These are phyloP conservation scores for Sugiyamaella americana DNA, from an alignment of 805 yeast species.

Conservation along the genomic window DNA sequence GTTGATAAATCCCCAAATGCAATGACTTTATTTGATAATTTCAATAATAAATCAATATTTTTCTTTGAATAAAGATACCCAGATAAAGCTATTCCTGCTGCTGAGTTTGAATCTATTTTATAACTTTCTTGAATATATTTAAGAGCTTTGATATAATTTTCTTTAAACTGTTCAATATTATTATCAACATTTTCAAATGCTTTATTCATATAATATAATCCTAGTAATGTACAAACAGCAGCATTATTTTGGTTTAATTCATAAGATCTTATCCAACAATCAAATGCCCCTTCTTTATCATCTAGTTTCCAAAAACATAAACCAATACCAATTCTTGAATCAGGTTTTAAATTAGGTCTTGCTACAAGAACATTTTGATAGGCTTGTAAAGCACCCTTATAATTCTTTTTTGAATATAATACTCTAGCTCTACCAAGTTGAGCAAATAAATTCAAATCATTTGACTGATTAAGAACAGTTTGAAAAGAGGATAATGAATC, in stretches of 20 bases:
- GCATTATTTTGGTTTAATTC: slow-evolving; percentile 56
- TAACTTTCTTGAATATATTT: slow-evolving; percentile 36
- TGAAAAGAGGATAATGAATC: slow-evolving; percentile 69
- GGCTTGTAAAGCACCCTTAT: slow-evolving; percentile 63
- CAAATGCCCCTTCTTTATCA: slow-evolving; percentile 66
- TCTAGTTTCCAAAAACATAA: slow-evolving; percentile 86
- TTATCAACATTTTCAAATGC: slow-evolving; percentile 36
- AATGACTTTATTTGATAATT: slow-evolving; percentile 48
- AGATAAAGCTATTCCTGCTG: slow-evolving; percentile 59
- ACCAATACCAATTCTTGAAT: slow-evolving; percentile 92
- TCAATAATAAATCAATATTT: slow-evolving; percentile 52
- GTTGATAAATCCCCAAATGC: slow-evolving; percentile 36
- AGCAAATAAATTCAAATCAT: slow-evolving; percentile 66
- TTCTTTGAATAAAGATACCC: slow-evolving; percentile 66
- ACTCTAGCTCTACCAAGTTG: slow-evolving; percentile 80
- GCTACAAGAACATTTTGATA: slow-evolving; percentile 77
- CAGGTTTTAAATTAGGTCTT: slow-evolving; percentile 73
- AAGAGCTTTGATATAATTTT: slow-evolving; percentile 55
- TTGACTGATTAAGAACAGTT: slow-evolving; percentile 43
- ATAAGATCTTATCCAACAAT: slow-evolving; percentile 76
- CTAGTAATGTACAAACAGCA: slow-evolving; percentile 59
- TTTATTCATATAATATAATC: slow-evolving; percentile 61
- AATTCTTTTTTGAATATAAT: slow-evolving; percentile 64
- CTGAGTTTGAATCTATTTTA: slow-evolving; percentile 45
- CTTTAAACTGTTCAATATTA: too few species aligned